Percentiles rank a stretch among this genome's conserved stretches.
phyloP scores from a whole-genome alignment of 257 asterid species.

The Ophiorrhiza pumila region DNA sequence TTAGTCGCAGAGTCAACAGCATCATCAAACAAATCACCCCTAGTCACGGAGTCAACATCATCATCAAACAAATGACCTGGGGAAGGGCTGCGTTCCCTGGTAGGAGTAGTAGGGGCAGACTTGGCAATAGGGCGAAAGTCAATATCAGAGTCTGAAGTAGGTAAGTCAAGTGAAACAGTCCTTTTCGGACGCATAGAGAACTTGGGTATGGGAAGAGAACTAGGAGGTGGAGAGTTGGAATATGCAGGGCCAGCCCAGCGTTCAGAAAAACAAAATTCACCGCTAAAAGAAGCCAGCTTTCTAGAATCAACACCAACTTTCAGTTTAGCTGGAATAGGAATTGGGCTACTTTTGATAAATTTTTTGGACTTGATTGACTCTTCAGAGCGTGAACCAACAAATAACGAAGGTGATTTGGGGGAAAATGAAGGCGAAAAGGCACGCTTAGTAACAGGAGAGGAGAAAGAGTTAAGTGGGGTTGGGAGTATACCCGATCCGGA shows the following conservation, averaged over 20 bases:
- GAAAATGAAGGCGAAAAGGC: conserved; percentile 21
- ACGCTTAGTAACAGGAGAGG: conserved; percentile 31
- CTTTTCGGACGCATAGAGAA: conserved; percentile 68
- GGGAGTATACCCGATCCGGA: conserved; percentile 62
- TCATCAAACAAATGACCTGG: conserved; percentile 39
- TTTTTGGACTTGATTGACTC: conserved; percentile 30
- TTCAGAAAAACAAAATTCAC: conserved; percentile 61
- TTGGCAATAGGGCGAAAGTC: conserved; percentile 48
- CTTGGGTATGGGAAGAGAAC: conserved; percentile 91
- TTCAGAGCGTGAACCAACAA: conserved; percentile 21
- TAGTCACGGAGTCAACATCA: no score
- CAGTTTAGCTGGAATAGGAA: conserved; percentile 48
- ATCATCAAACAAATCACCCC: conserved; percentile 37
- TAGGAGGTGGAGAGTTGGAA: conserved; percentile 92
- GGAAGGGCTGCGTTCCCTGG: conserved; percentile 50
- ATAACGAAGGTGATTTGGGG: no score
- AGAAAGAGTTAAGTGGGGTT: conserved; percentile 35
- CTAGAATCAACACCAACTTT: conserved; percentile 18
- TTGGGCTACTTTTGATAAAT: conserved; percentile 32
- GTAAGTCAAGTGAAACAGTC: conserved; percentile 71
- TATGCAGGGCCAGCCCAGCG: conserved; percentile 99
- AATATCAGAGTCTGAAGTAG: conserved; percentile 39
- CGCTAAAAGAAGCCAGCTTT: conserved; percentile 15
- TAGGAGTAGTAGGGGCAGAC: conserved; percentile 87
- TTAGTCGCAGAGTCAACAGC: conserved; percentile 68